Evolutionary conservation across 2,329 filamentous ascomycete genomes (phyloP).

Genomic region (Colletotrichum sp.): DNA sequence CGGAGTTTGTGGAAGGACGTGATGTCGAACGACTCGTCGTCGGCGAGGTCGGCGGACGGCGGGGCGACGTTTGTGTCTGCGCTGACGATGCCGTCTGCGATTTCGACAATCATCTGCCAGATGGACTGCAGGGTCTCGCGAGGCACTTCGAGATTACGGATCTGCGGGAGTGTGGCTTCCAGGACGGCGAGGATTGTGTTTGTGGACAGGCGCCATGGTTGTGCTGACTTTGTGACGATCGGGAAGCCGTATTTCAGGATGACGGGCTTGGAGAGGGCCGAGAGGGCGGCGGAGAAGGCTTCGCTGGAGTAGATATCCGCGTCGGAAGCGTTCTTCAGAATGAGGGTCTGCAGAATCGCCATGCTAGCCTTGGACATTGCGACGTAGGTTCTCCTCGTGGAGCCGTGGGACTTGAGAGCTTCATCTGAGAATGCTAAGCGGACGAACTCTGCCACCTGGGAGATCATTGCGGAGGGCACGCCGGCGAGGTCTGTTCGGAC

Average conservation of each 20-base stretch:
- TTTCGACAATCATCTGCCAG: conserved; percentile 72
- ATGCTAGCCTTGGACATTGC: conserved; percentile 87
- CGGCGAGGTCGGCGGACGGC: conserved; percentile 52
- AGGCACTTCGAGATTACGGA: conserved; percentile 55
- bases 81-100: conserved; percentile 72
- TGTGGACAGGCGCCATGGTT: conserved; percentile 83
- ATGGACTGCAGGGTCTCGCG: conserved; percentile 56
- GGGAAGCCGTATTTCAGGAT: conserved; percentile 81
- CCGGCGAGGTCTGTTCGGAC: conserved; percentile 70
- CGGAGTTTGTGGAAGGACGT: conserved; percentile 72
- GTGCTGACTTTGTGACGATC: conserved; percentile 70
- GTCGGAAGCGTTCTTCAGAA: conserved; percentile 64
- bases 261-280: conserved; percentile 73
- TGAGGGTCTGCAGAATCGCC: conserved; percentile 66
- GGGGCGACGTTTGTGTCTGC: conserved; percentile 61
- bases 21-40: conserved; percentile 85
- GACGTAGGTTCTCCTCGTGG: conserved; percentile 76
- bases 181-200: conserved; percentile 72
- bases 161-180: conserved; percentile 65
- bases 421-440: conserved; percentile 67
- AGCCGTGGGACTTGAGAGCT: conserved; percentile 31
- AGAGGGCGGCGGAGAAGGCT: conserved; percentile 68
- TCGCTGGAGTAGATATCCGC: conserved; percentile 73
- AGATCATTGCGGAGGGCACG: conserved; percentile 71
- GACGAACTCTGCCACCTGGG: conserved; percentile 72